Evolutionary conservation across 768 basidiomycete species (phyloP), one percentile per base, ranked within the genome.

Genomic region (Tulasnella sp.): DNA sequence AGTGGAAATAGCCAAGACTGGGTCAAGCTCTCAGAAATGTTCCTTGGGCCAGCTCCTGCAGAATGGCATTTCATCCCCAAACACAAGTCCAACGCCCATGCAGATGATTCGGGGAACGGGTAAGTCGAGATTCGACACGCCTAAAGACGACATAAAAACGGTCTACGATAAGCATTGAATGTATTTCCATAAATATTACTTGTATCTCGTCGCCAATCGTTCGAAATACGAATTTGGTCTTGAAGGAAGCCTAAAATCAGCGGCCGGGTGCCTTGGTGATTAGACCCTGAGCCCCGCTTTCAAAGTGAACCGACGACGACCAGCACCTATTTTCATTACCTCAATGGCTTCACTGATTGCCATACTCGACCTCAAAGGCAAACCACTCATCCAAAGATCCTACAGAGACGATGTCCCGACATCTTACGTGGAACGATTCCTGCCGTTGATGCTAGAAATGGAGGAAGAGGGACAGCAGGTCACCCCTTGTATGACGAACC

Each of bases 301-400:
- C 58, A 25, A 64, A 11, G 58, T 34, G 11, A 25, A 64, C 58
- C 25, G 58, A 64, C 58, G 31, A 34, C 58, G 0, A 64, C 31
- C 58, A 34, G 58, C 58, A 64, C 58, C 31, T 64, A 64, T 25
- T 34, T 64, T 9, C 58, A 15, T 64, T 25, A 0, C 58, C 15
- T 12, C 11, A 17, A 89, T 89, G 88, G 87, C 89, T 67, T 88
- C 86, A 68, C 86, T 96, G 73, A 91, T 99, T 78, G 95, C 96
- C 45, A 96, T 99, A 80, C 92, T 98, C 80, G 97, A 99, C 84
- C 90, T 99, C 83, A 99, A 99, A 85, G 97, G 97, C 81, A 99
- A 99, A 80, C 94, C 97, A 9, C 87, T 99, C 67, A 99, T 99
- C 78, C 97, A 98, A 82, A 89, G 97, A 8, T 93, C 95, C 0